phyloP scores from a whole-genome alignment of 2,329 filamentous ascomycete genomes.

The Fusarium miscanthi region DNA sequence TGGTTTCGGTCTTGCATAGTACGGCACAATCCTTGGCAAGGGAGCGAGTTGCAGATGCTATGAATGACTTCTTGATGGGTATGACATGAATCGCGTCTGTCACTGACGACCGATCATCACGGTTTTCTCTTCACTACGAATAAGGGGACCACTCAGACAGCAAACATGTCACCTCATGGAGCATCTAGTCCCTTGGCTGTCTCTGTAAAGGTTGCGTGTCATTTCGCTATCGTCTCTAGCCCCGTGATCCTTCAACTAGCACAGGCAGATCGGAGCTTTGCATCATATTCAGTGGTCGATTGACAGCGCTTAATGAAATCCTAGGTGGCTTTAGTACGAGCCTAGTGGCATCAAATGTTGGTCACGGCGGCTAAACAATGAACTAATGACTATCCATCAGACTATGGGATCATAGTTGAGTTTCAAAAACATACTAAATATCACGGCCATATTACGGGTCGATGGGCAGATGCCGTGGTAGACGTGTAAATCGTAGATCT shows the following conservation, averaged over 20 bases:
- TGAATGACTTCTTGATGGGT: background rate
- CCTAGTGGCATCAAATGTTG: background rate
- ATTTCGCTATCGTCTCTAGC: constrained; percentile 1
- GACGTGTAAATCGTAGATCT: background rate
- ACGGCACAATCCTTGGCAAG: background rate
- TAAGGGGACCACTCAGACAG: background rate
- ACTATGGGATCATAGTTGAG: background rate
- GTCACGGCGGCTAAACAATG: constrained; percentile 10
- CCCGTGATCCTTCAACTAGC: background rate
- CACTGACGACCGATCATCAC: background rate
- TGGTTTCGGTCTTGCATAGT: background rate
- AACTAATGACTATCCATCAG: background rate
- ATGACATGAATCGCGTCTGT: background rate
- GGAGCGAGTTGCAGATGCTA: background rate
- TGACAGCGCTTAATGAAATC: background rate
- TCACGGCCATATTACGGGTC: background rate
- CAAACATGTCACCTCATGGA: background rate
- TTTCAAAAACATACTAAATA: background rate
- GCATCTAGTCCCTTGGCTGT: background rate
- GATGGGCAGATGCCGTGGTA: background rate
- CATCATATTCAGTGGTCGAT: background rate
- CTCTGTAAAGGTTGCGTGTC: background rate
- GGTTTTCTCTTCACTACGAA: background rate
- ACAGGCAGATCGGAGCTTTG: background rate
- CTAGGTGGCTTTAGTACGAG: constrained; percentile 10